phyloP scores from a whole-genome alignment of 2,329 filamentous ascomycete species.

The Aspergillus flavus region DNA sequence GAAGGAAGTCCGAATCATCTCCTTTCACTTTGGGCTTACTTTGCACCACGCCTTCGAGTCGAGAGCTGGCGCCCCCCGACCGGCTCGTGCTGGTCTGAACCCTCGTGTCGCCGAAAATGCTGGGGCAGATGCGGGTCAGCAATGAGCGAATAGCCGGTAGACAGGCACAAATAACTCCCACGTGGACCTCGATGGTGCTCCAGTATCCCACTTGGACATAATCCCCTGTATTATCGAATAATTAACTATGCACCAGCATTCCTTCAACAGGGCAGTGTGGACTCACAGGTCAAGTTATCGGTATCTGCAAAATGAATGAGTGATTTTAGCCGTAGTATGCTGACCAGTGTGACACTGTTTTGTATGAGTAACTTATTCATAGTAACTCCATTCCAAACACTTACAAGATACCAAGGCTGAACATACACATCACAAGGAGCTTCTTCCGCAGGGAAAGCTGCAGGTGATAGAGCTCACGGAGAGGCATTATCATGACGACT shows the following conservation, averaged over 20 bases:
- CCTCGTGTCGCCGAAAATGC: slow-evolving; percentile 37
- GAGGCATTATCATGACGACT: slow-evolving; percentile 31
- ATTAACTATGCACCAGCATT: background rate
- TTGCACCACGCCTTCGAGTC: background rate
- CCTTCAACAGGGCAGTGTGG: too few relatives aligned
- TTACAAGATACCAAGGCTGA: slow-evolving; percentile 41
- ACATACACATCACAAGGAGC: slow-evolving; percentile 38
- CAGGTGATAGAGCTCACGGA: slow-evolving; percentile 30
- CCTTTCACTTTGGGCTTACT: background rate
- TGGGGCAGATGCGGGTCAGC: slow-evolving; percentile 40
- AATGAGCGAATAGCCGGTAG: slow-evolving; percentile 40
- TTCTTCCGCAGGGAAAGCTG: slow-evolving; percentile 34
- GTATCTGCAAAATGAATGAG: slow-evolving; percentile 48
- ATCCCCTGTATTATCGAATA: slow-evolving; percentile 26
- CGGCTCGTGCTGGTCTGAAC: background rate
- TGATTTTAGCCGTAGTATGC: slow-evolving; percentile 47
- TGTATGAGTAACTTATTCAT: background rate
- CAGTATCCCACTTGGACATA: slow-evolving; percentile 34
- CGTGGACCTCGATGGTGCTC: slow-evolving; percentile 34
- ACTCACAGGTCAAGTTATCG: slow-evolving; percentile 42
- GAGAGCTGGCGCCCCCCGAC: background rate
- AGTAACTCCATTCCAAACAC: slow-evolving; percentile 13
- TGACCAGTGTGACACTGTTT: slow-evolving; percentile 48
- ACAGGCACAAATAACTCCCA: slow-evolving; percentile 36
- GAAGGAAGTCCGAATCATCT: background rate